Conservation (phyloP, 495 filamentous ascomycete species). For the Trichoderma erinaceum region DNA sequence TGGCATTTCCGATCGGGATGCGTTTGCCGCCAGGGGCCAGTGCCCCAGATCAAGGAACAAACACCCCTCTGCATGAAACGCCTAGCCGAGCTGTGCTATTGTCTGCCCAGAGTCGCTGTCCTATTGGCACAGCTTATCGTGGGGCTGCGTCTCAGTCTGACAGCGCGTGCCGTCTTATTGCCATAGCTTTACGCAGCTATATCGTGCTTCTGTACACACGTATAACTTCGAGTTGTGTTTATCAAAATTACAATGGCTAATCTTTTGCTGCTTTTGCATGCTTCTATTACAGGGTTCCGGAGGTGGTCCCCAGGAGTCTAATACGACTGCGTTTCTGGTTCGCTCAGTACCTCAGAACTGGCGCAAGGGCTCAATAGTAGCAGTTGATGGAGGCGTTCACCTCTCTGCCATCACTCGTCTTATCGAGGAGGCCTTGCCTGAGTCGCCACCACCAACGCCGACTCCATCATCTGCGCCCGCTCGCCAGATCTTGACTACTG, state of each 20-base stretch:
- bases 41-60: conserved; percentile 3
- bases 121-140: conserved; percentile 14
- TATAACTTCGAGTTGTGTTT: not conserved
- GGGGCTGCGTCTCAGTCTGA: not conserved
- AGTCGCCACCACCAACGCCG: conserved; percentile 13
- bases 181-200: not conserved
- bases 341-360: conserved; percentile 73
- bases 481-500: conserved; percentile 32
- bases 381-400: conserved; percentile 89
- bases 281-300: conserved; percentile 64
- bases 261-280: conserved; percentile 16
- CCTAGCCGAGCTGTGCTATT: conserved; percentile 3
- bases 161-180: not conserved
- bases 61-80: conserved; percentile 8
- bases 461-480: conserved; percentile 15
- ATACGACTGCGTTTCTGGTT: conserved; percentile 82
- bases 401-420: conserved; percentile 74
- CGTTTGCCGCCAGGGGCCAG: conserved; percentile 11
- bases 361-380: conserved; percentile 72
- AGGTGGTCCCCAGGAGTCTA: conserved; percentile 84
- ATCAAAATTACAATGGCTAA: conserved; percentile 21
- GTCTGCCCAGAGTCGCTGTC: not conserved
- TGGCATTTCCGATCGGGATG: conserved; percentile 12
- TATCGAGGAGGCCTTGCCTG: conserved; percentile 42
- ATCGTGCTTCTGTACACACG: not conserved